Evolutionary conservation across 2,329 filamentous ascomycete species (phyloP), one percentile per base, ranked within the genome.

Genomic region (Diaporthe ilicicola): DNA sequence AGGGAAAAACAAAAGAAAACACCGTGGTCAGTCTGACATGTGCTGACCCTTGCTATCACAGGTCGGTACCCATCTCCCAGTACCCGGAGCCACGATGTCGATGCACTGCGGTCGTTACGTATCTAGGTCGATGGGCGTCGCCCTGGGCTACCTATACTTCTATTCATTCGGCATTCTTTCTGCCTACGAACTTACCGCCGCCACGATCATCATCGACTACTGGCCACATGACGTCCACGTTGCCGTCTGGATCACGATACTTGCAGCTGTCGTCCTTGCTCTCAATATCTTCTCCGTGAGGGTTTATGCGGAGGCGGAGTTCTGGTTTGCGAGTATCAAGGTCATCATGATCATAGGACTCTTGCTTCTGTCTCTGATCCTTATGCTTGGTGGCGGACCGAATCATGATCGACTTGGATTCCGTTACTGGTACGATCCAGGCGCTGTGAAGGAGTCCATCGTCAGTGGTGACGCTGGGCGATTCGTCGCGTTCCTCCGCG

Each of bases 11-110:
- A 34, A 9, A 34, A 34, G 32, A 34, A 9, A 34, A 4, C 4
- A 5, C 32, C 9, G 32, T 4, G 9, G 9, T 5, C 32, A 34
- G 32, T 9, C 9, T 34, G 32, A 34, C 32, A 34, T 34, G 4
- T 5, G 32, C 32, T 34, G 9, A 34, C 32, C 9, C 32, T 34
- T 34, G 32, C 32, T 9, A 34, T 34, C 32, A 9, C 32, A 34
- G 32, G 82, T 88, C 73, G 85, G 85, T 53, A 83, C 86, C 48
- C 87, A 85, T 79, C 82, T 89, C 71, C 84, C 86, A 32, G 75
- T 86, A 76, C 77, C 84, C 70, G 82, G 86, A 75, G 83, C 77
- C 69, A 82, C 86, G 70, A 86, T 88, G 84, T 81, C 84, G 70
- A 77, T 85, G 76, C 86, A 87, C 78, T 79, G 80, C 71, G 79